Evolutionary conservation across 2,329 filamentous ascomycete species (phyloP).

Genomic region (Aphanoascus verrucosus): DNA sequence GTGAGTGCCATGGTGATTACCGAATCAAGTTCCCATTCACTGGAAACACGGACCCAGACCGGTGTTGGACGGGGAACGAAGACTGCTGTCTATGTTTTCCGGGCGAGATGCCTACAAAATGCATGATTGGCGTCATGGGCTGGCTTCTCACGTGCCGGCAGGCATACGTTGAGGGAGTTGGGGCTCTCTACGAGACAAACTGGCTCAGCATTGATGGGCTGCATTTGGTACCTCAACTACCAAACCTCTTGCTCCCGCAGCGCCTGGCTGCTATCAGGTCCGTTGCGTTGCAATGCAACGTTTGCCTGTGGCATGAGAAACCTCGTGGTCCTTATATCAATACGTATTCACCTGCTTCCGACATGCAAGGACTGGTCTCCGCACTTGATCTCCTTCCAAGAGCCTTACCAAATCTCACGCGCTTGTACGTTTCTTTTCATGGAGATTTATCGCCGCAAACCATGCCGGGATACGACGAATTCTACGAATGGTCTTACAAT

Average conservation of each 20-base stretch:
- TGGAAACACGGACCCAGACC: background rate
- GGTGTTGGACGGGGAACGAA: background rate
- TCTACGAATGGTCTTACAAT: background rate
- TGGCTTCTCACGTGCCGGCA: slow-evolving; percentile 26
- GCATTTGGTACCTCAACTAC: slow-evolving; percentile 1
- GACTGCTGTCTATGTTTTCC: background rate
- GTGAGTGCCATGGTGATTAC: slow-evolving; percentile 6
- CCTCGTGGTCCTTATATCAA: background rate
- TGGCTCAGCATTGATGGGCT: slow-evolving; percentile 19
- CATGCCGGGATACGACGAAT: background rate
- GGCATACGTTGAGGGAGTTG: slow-evolving; percentile 25
- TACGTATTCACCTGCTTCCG: background rate
- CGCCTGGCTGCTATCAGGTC: slow-evolving; percentile 7
- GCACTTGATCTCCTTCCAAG: slow-evolving; percentile 8
- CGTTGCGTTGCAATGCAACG: slow-evolving; percentile 6
- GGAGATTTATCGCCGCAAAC: background rate
- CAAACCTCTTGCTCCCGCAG: slow-evolving; percentile 9
- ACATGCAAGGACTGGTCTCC: slow-evolving; percentile 9
- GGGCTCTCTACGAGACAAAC: slow-evolving; percentile 25
- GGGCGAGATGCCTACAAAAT: slow-evolving; percentile 2
- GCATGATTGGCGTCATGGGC: too few species aligned
- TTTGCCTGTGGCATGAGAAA: slow-evolving; percentile 4
- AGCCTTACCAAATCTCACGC: slow-evolving; percentile 6
- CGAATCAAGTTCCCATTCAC: background rate
- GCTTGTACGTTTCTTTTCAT: slow-evolving; percentile 8